Conservation (phyloP, 1,284 basidiomycete species). For the Rhodofomes roseus region DNA sequence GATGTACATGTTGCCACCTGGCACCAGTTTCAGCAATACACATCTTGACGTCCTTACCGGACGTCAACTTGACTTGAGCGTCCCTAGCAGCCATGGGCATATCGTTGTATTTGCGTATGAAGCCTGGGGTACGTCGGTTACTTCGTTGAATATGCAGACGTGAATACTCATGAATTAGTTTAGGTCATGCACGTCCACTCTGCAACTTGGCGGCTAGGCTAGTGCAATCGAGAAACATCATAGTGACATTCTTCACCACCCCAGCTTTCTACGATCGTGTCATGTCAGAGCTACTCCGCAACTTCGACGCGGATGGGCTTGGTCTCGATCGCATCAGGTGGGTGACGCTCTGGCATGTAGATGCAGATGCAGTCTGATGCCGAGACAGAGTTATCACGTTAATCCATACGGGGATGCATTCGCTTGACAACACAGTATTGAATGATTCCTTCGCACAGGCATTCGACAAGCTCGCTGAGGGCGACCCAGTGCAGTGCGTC, state of each 20-base stretch:
- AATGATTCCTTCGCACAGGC: not conserved
- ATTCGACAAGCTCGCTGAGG: conserved; percentile 3
- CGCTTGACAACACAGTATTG: not conserved
- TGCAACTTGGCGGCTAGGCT: conserved; percentile 12
- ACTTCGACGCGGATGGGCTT: not conserved
- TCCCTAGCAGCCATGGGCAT: not conserved
- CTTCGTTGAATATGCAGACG: not conserved
- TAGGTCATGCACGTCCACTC: conserved; percentile 19
- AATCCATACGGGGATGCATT: not conserved
- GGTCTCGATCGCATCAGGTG: not conserved
- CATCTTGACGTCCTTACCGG: too few relatives aligned
- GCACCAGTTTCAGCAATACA: too few relatives aligned
- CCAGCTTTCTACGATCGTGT: not conserved
- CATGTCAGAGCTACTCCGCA: conserved; percentile 1
- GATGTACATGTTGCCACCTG: too few relatives aligned
- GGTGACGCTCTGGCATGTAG: not conserved
- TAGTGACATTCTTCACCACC: conserved; percentile 4
- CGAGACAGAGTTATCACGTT: not conserved
- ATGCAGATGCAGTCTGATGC: not conserved
- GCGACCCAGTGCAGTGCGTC: conserved; percentile 1
- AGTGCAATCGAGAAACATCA: conserved; percentile 10
- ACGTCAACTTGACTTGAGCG: too few relatives aligned
- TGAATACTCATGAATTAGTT: not conserved
- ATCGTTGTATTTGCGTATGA: not conserved
- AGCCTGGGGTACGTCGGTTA: conserved; percentile 8